Conservation (phyloP, 768 basidiomycete species). For the Lentinula guzmanii region DNA sequence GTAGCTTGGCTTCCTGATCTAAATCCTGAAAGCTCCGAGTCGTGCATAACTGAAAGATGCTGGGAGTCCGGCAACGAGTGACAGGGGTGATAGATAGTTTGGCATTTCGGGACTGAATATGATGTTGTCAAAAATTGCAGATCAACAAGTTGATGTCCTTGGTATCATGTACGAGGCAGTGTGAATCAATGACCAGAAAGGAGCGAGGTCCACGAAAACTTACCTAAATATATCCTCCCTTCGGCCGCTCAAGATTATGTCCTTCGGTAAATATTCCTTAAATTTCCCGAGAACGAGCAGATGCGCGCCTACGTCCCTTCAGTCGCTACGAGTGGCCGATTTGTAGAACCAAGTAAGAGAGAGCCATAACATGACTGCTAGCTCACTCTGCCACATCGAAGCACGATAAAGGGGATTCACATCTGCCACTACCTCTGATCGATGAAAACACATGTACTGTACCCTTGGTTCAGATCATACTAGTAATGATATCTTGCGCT, state of each 20-base stretch:
- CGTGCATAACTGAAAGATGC: neutral
- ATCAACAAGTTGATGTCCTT: neutral
- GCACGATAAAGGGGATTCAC: too few relatives aligned
- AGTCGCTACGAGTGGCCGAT: too few relatives aligned
- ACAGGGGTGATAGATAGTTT: neutral
- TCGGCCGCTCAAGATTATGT: neutral
- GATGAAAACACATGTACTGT: too few relatives aligned
- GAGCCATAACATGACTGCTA: too few relatives aligned
- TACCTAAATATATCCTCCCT: neutral
- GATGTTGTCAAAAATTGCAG: neutral
- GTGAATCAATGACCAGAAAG: neutral
- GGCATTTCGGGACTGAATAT: neutral
- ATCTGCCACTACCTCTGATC: too few relatives aligned
- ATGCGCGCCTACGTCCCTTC: too few relatives aligned
- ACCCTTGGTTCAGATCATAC: too few relatives aligned
- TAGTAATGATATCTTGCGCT: too few relatives aligned
- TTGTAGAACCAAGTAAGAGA: too few relatives aligned
- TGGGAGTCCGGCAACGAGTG: neutral
- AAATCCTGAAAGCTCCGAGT: neutral
- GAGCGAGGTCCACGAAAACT: neutral
- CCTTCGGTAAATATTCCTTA: neutral
- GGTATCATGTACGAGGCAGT: neutral
- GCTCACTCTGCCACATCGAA: too few relatives aligned
- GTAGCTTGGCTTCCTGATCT: neutral
- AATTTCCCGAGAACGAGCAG: neutral